Evolutionary conservation across 768 basidiomycete species (phyloP).

Genomic region (Lactarius vividus): DNA sequence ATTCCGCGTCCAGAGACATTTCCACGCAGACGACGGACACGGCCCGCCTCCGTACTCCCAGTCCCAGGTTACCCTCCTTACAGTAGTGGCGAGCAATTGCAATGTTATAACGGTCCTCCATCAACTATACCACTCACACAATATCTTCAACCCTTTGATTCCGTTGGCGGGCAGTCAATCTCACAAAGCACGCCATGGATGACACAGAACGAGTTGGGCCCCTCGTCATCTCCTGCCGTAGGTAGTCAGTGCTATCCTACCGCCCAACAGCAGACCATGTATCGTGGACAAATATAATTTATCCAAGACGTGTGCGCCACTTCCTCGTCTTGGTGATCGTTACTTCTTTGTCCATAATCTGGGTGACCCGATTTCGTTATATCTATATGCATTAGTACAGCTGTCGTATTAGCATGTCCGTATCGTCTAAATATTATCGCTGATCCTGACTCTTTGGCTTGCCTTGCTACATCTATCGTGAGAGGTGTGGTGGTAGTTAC

Average conservation of each 20-base stretch:
- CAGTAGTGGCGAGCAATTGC: background rate
- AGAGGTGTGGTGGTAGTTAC: background rate
- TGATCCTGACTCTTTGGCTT: background rate
- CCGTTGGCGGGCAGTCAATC: background rate
- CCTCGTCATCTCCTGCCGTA: background rate
- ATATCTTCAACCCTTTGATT: background rate
- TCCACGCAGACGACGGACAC: constrained; percentile 11
- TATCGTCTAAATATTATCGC: background rate
- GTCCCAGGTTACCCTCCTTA: background rate
- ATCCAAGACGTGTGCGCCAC: too few species aligned
- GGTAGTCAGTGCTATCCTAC: background rate
- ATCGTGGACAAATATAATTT: background rate
- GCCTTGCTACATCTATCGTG: background rate
- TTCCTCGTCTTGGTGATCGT: background rate
- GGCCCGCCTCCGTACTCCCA: background rate
- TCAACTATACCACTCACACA: background rate
- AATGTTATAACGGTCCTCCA: background rate
- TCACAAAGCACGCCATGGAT: background rate
- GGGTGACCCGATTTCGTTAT: background rate
- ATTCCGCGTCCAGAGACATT: constrained; percentile 51
- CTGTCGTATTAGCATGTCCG: background rate
- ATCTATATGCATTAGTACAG: background rate
- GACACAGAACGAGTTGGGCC: background rate
- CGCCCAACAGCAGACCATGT: background rate
- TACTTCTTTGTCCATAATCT: background rate